Evolutionary conservation across 164 flowering plant genomes (phyloP).

Genomic region (Vitis labrusca): DNA sequence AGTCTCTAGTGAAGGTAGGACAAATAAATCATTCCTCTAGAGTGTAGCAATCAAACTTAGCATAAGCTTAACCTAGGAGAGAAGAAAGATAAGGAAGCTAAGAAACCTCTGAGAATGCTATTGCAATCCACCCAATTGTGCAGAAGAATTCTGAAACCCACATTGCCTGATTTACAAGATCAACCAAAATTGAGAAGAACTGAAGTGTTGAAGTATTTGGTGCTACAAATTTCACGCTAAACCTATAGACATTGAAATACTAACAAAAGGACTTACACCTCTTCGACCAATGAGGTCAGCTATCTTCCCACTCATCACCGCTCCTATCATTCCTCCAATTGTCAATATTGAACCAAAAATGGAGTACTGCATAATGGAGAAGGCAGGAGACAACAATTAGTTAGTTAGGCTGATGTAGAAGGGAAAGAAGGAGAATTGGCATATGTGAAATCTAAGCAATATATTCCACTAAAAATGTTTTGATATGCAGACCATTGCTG

Average conservation of each 20-base stretch:
- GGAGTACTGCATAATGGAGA: conserved; percentile 20
- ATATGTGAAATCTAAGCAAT: too few species aligned
- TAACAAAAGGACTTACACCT: conserved; percentile 13
- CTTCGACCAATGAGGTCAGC: conserved; percentile 29
- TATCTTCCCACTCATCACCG: conserved; percentile 24
- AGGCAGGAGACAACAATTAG: not conserved
- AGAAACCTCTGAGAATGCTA: conserved; percentile 32
- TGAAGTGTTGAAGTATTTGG: not conserved
- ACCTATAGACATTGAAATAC: too few species aligned
- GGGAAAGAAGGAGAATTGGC: too few species aligned
- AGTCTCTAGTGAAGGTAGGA: too few species aligned
- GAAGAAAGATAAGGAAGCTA: not conserved
- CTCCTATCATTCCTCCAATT: conserved; percentile 31
- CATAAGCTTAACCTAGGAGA: not conserved
- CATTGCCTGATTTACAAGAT: conserved; percentile 32
- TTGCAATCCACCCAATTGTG: conserved; percentile 41
- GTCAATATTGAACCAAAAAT: conserved; percentile 31
- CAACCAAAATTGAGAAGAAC: not conserved
- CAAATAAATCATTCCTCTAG: not conserved
- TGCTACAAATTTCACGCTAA: too few species aligned
- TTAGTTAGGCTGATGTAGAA: not conserved
- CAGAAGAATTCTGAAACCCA: conserved; percentile 31
- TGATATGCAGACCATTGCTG: too few species aligned
- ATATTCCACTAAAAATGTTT: too few species aligned
- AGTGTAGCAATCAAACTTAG: not conserved